Evolutionary conservation across 495 filamentous ascomycete species (phyloP).

Genomic region (Pseudevernia furfuracea): DNA sequence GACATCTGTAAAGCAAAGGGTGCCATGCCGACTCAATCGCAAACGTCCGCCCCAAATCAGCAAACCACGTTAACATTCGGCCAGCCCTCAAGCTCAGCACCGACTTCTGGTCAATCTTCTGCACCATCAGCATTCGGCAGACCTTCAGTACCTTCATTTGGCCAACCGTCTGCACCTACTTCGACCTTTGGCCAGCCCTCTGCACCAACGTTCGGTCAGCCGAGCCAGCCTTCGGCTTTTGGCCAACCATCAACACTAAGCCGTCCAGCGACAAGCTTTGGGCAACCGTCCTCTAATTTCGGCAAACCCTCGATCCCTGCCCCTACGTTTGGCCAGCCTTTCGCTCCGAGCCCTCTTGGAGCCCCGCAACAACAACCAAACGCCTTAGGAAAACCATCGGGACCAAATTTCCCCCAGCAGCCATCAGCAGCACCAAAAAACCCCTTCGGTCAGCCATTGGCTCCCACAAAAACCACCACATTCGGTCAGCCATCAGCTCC

Average conservation of each 20-base stretch:
- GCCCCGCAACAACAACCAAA: slow-evolving; percentile 26
- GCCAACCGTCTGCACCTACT: slow-evolving; percentile 26
- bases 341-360: slow-evolving; percentile 23
- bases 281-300: slow-evolving; percentile 26
- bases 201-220: slow-evolving; percentile 27
- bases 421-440: slow-evolving; percentile 12
- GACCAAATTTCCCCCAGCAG: background rate
- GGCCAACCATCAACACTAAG: slow-evolving; percentile 26
- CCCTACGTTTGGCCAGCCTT: slow-evolving; percentile 31
- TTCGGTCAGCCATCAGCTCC: slow-evolving; percentile 29
- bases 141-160: slow-evolving; percentile 23
- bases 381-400: slow-evolving; percentile 27
- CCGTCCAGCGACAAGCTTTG: slow-evolving; percentile 19
- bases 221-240: slow-evolving; percentile 26
- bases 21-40: slow-evolving; percentile 27
- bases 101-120: slow-evolving; percentile 33
- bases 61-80: slow-evolving; percentile 34
- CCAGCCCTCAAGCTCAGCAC: slow-evolving; percentile 29
- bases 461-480: slow-evolving; percentile 9
- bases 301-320: slow-evolving; percentile 28
- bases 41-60: slow-evolving; percentile 7
- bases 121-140: slow-evolving; percentile 29
- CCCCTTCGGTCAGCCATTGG: slow-evolving; percentile 11
- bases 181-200: slow-evolving; percentile 38
- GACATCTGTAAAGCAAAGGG: slow-evolving; percentile 56